A percentile compares a stretch with the other conserved stretches of the same genome.
These are phyloP conservation scores for Aspergillus phoenicis DNA, from an alignment of 2,329 filamentous ascomycete species.

Conservation along the genomic window DNA sequence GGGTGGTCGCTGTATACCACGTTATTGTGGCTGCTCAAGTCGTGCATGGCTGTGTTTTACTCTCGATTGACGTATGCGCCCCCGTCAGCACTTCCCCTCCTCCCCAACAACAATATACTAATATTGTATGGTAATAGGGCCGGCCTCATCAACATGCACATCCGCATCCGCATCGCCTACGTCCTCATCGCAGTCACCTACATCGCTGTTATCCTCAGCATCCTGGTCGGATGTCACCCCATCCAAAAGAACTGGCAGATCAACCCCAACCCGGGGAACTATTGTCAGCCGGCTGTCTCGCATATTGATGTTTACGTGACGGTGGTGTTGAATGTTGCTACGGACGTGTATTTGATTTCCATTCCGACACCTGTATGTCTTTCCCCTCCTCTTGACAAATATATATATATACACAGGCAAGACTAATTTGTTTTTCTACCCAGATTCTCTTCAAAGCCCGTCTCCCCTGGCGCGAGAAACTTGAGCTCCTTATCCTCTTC, in stretches of 20 bases:
- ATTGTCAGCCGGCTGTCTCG: constrained; percentile 55
- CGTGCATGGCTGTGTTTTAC: constrained; percentile 61
- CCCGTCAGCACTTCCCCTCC: too few species aligned
- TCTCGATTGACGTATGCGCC: constrained; percentile 52
- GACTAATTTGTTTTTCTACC: too few species aligned
- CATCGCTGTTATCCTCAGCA: constrained; percentile 52
- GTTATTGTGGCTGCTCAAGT: constrained; percentile 57
- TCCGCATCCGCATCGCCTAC: constrained; percentile 56
- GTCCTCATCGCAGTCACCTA: constrained; percentile 54
- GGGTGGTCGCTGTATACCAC: constrained; percentile 59
- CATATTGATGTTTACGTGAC: constrained; percentile 56
- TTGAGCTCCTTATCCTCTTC: constrained; percentile 57
- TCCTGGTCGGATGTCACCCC: constrained; percentile 57
- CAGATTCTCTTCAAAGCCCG: constrained; percentile 58
- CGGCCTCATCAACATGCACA: constrained; percentile 44
- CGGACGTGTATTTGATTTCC: constrained; percentile 62
- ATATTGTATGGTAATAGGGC: constrained; percentile 30
- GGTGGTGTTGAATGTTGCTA: constrained; percentile 56
- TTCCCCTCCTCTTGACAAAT: not conserved
- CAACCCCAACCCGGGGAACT: constrained; percentile 57
- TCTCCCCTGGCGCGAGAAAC: constrained; percentile 54
- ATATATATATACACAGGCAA: not conserved
- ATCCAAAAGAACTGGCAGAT: constrained; percentile 63
- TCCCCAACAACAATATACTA: not conserved
- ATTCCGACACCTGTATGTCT: constrained; percentile 57